Evolutionary conservation across 192 early-diverging fungal species (phyloP), one percentile per base, ranked within the genome.

Genomic region (Backusella tuberculispora): DNA sequence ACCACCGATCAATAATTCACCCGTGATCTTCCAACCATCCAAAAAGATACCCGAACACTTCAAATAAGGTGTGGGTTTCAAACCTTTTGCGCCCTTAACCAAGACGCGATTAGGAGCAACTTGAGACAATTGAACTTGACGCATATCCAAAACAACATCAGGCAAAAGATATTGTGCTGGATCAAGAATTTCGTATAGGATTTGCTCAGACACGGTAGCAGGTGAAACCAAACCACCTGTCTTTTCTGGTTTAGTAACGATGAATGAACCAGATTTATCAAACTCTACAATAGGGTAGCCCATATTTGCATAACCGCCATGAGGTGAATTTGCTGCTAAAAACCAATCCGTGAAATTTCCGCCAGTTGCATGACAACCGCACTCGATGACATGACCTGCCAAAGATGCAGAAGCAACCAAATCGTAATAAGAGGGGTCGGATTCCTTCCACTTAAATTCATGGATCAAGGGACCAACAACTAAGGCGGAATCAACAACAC

Each of bases 281-380:
- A 88, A 88, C 48, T 91, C 90, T 9, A 85, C 88, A 66, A 91
- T 84, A 10, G 90, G 90, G 75, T 90, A 91, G 21, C 90, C 90
- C 84, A 91, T 90, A 72, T 90, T 89, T 19, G 83, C 70, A 75
- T 83, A 91, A 42, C 90, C 90, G 29, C 88, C 87, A 50, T 84
- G 60, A 10, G 80, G 69, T 9, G 89, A 88, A 66, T 80, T 80
- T n/a, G 88, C 86, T 14, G 75, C 82, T 10, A 85, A 74, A n/a
- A 80, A 73, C 90, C 90, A 91, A 74, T 91, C 90, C 0, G 90
- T 91, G 71, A 90, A 91, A 73, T 90, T 91, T 17, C 89, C 90
- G 19, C 90, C 89, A 8, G 90, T 91, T 26, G 87, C 81, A 34
- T 91, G 90, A 73, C 88, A 88, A 4, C 90, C 90, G 67, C 90